A percentile compares a stretch with the other conserved stretches of the same genome.
phyloP scores from a whole-genome alignment of 2,329 filamentous ascomycete species.

The Sclerotinia glacialis region DNA sequence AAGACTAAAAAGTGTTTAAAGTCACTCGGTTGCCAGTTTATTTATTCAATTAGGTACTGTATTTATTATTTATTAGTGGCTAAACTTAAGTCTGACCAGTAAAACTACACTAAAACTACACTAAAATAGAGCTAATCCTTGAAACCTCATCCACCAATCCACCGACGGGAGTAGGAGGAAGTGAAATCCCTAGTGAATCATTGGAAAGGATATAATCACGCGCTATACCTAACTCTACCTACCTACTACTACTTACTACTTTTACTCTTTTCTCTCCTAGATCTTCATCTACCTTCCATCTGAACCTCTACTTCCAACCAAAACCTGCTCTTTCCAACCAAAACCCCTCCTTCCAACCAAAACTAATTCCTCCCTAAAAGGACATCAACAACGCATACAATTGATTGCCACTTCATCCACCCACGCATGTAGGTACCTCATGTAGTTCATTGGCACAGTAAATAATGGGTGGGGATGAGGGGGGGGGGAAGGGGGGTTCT shows the following conservation, averaged over 20 bases:
- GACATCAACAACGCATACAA: constrained; percentile 9
- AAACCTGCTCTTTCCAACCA: neutral
- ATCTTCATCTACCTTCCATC: neutral
- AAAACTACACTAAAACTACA: neutral
- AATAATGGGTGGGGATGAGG: no score
- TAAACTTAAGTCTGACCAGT: neutral
- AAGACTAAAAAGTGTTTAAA: neutral
- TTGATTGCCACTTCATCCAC: neutral
- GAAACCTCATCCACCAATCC: constrained; percentile 2
- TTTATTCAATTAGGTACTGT: neutral
- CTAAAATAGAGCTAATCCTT: constrained; percentile 5
- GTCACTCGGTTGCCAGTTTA: neutral
- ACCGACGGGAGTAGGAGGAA: neutral
- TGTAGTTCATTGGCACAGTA: constrained; percentile 5
- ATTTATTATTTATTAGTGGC: neutral
- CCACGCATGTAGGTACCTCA: constrained; percentile 1
- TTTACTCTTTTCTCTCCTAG: neutral
- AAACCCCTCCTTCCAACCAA: neutral
- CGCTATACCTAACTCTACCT: neutral
- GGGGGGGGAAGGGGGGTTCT: constrained; percentile 1
- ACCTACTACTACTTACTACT: no score
- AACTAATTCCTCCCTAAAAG: constrained; percentile 3
- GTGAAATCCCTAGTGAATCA: neutral
- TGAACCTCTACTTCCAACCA: neutral
- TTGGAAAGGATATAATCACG: neutral